Evolutionary conservation across 441 rosid genomes (phyloP).

Genomic region (Pelargonium australe): DNA sequence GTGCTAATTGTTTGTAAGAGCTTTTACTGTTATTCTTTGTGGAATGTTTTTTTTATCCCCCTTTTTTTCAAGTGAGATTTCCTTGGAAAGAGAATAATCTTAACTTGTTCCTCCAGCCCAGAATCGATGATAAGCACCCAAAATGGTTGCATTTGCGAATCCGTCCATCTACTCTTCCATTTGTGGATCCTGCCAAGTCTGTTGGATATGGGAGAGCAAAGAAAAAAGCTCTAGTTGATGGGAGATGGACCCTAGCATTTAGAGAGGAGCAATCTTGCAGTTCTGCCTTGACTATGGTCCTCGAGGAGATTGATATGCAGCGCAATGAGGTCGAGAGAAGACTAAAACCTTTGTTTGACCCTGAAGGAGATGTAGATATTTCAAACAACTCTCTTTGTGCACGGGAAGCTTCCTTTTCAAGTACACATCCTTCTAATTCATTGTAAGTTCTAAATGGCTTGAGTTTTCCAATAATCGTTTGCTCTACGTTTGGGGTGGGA

Average conservation of each 20-base stretch:
- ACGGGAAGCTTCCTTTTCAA: constrained; percentile 14
- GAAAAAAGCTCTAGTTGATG: constrained; percentile 74
- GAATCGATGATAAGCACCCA: constrained; percentile 69
- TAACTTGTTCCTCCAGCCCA: constrained; percentile 48
- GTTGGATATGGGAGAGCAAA: constrained; percentile 33
- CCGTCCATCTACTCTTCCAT: constrained; percentile 74
- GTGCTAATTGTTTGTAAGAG: no score
- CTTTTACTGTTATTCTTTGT: no score
- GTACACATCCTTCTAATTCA: constrained; percentile 18
- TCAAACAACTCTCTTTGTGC: constrained; percentile 20
- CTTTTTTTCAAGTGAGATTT: no score
- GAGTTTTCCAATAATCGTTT: constrained; percentile 21
- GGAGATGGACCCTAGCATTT: constrained; percentile 95
- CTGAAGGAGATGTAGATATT: constrained; percentile 39
- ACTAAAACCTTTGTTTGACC: constrained; percentile 53
- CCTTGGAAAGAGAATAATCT: not conserved
- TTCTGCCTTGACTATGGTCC: constrained; percentile 62
- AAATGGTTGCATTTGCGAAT: constrained; percentile 87
- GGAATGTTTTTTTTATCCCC: no score
- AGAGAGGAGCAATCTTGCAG: constrained; percentile 70
- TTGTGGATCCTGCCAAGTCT: constrained; percentile 49
- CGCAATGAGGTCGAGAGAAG: constrained; percentile 67
- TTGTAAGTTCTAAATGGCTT: constrained; percentile 23
- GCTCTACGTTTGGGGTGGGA: constrained; percentile 29
- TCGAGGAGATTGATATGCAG: constrained; percentile 53